These are phyloP conservation scores for Bruguiera parviflora DNA, from an alignment of 345 rosid species.

Conservation along the genomic window DNA sequence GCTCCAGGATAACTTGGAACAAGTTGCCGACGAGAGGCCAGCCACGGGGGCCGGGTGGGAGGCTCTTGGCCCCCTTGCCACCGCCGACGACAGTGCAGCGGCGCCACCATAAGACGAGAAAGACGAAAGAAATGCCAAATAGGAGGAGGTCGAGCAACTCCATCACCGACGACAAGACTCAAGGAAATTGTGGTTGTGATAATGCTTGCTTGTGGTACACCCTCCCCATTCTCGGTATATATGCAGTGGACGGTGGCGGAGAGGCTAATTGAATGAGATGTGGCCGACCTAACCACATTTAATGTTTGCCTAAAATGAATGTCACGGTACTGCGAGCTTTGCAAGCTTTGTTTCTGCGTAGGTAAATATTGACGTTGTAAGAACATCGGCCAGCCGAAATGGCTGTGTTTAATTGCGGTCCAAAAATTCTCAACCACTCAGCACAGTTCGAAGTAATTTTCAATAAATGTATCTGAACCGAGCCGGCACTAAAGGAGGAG, in stretches of 20 bases:
- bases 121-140: not conserved
- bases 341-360: too few relatives aligned
- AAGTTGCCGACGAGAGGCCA: conserved; percentile 91
- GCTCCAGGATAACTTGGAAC: conserved; percentile 62
- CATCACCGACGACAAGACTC: not conserved
- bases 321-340: too few relatives aligned
- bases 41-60: conserved; percentile 83
- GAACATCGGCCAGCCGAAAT: too few relatives aligned
- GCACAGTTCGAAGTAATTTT: too few relatives aligned
- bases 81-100: conserved; percentile 28
- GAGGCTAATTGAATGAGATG: not conserved
- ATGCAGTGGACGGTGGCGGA: not conserved
- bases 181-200: too few relatives aligned
- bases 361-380: too few relatives aligned
- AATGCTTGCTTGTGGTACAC: too few relatives aligned
- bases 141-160: conserved; percentile 14
- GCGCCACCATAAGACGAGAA: conserved; percentile 61
- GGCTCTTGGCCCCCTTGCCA: conserved; percentile 25
- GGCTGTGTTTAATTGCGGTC: too few relatives aligned
- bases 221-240: not conserved
- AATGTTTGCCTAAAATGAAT: not conserved
- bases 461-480: too few relatives aligned
- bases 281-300: not conserved
- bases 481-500: too few relatives aligned
- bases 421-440: too few relatives aligned